Percentiles rank a stretch among this genome's conserved stretches.
phyloP scores from a whole-genome alignment of 192 early-diverging fungal species.

The Backusella sp. region DNA sequence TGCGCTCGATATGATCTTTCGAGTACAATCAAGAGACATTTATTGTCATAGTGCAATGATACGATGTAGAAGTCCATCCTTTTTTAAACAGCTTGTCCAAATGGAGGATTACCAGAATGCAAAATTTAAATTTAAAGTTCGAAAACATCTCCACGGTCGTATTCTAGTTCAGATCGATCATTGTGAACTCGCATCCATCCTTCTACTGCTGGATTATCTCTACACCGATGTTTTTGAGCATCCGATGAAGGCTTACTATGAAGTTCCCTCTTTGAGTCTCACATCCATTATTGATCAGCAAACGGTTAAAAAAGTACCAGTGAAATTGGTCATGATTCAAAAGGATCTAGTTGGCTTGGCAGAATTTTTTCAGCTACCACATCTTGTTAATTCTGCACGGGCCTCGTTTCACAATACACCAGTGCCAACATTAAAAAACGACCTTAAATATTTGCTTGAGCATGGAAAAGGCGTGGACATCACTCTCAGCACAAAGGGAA shows the following conservation, averaged over 20 bases:
- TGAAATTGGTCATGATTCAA: slow-evolving; percentile 22
- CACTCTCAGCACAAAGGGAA: slow-evolving; percentile 1
- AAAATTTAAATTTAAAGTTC: not conserved
- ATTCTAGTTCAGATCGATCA: slow-evolving; percentile 20
- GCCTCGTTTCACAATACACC: slow-evolving; percentile 40
- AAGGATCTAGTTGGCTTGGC: slow-evolving; percentile 40
- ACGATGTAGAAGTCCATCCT: slow-evolving; percentile 35
- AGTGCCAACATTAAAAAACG: slow-evolving; percentile 24
- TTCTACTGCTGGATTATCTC: slow-evolving; percentile 50
- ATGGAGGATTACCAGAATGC: not conserved
- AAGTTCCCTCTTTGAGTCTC: not conserved
- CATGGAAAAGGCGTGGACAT: not conserved
- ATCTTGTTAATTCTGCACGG: slow-evolving; percentile 40
- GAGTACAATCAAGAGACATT: slow-evolving; percentile 35
- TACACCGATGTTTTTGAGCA: slow-evolving; percentile 51
- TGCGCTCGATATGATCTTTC: slow-evolving; percentile 45
- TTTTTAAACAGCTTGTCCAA: slow-evolving; percentile 34
- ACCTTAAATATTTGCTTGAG: slow-evolving; percentile 22
- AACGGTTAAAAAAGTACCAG: not conserved
- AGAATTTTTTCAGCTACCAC: slow-evolving; percentile 28
- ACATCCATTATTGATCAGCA: not conserved
- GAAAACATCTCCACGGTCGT: not conserved
- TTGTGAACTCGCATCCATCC: slow-evolving; percentile 31
- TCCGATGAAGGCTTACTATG: slow-evolving; percentile 36
- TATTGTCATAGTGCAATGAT: slow-evolving; percentile 51